A percentile compares a stretch with the other conserved stretches of the same genome.
phyloP scores from a whole-genome alignment of 2,329 filamentous ascomycete species.

The Pseudonectria buxi region DNA sequence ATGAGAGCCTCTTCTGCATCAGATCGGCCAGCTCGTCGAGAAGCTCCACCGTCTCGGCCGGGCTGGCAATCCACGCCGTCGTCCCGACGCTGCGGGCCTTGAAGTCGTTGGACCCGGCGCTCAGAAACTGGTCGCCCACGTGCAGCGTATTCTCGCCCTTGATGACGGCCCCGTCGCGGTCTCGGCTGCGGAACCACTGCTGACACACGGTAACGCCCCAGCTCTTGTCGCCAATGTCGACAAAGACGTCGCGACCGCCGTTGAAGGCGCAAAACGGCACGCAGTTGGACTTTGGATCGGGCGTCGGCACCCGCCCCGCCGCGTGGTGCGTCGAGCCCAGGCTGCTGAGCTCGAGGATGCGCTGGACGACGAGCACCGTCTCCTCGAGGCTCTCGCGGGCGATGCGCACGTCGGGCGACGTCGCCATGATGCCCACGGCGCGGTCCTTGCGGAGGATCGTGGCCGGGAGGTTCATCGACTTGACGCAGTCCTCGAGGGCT shows the following conservation, averaged over 20 bases:
- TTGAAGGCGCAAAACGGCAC: constrained; percentile 98
- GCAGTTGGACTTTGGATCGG: constrained; percentile 19
- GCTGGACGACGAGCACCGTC: constrained; percentile 89
- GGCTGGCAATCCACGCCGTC: constrained; percentile 94
- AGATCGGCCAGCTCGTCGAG: constrained; percentile 72
- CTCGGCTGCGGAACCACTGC: constrained; percentile 65
- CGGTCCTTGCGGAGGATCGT: constrained; percentile 80
- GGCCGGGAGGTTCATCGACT: constrained; percentile 72
- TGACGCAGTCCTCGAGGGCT: constrained; percentile 74
- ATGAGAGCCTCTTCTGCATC: constrained; percentile 32
- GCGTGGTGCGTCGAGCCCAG: constrained; percentile 29
- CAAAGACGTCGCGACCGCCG: constrained; percentile 94
- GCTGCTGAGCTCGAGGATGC: constrained; percentile 78
- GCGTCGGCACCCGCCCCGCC: constrained; percentile 14
- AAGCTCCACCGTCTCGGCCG: constrained; percentile 80
- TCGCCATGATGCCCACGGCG: constrained; percentile 72
- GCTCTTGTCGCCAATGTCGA: constrained; percentile 96
- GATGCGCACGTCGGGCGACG: constrained; percentile 56
- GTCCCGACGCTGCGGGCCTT: constrained; percentile 88
- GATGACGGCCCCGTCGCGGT: constrained; percentile 38
- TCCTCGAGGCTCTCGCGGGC: constrained; percentile 88
- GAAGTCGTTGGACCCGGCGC: constrained; percentile 93
- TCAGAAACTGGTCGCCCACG: constrained; percentile 94
- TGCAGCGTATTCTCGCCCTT: constrained; percentile 76
- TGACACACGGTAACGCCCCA: constrained; percentile 94